Evolutionary conservation across 495 filamentous ascomycete genomes (phyloP).

Genomic region (Pyrenula aspistea): DNA sequence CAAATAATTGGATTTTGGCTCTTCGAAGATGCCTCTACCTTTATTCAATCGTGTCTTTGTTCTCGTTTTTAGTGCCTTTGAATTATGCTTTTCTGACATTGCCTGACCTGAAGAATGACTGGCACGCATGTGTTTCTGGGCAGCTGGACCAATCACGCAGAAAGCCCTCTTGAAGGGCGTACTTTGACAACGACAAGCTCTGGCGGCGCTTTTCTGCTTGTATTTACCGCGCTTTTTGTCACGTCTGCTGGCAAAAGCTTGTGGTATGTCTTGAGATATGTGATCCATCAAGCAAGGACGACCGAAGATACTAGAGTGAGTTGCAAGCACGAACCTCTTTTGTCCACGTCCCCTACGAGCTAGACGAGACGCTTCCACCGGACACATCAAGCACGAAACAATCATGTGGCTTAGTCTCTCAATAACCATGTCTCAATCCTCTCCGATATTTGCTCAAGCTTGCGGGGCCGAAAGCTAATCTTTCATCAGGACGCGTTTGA

Average conservation of each 20-base stretch:
- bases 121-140: background rate
- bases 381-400: background rate
- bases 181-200: background rate
- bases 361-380: background rate
- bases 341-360: background rate
- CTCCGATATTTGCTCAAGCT: background rate
- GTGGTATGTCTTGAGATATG: background rate
- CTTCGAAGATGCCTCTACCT: background rate
- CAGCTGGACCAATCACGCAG: background rate
- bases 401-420: background rate
- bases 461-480: background rate
- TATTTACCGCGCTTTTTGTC: background rate
- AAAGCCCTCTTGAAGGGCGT: background rate
- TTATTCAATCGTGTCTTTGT: background rate
- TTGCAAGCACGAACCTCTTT: background rate
- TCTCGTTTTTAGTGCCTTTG: background rate
- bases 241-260: background rate
- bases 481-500: conserved; percentile 10
- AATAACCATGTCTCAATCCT: background rate
- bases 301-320: background rate
- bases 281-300: background rate
- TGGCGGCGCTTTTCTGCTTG: background rate
- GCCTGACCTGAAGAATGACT: background rate
- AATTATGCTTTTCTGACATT: background rate
- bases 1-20: background rate